phyloP scores from a whole-genome alignment of 208 protist species.

The Naegleria fowleri region DNA sequence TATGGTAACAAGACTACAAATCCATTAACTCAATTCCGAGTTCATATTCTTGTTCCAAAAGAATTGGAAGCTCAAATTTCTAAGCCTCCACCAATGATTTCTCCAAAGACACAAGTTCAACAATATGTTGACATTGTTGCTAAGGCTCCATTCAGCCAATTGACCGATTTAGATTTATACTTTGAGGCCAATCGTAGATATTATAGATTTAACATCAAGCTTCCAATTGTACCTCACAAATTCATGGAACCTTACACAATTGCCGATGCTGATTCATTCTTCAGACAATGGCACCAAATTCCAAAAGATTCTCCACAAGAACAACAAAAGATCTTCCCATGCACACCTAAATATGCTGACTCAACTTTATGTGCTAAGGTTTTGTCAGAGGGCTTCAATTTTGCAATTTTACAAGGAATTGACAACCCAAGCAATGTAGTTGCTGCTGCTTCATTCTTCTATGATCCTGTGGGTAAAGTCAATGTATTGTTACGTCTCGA shows the following conservation, averaged over 20 bases:
- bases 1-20: constrained; percentile 7
- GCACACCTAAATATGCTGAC: neutral
- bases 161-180: neutral
- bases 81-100: constrained; percentile 1
- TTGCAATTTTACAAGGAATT: neutral
- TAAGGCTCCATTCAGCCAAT: neutral
- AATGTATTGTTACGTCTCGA: neutral
- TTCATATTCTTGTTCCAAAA: neutral
- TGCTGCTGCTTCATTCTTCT: neutral
- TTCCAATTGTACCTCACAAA: constrained; percentile 16
- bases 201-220: constrained; percentile 15
- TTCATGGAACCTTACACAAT: neutral
- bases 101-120: neutral
- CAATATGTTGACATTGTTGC: neutral
- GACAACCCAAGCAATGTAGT: constrained; percentile 16
- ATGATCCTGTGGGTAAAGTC: neutral
- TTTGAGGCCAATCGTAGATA: neutral
- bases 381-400: neutral
- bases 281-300: constrained; percentile 13
- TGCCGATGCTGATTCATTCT: neutral
- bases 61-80: neutral
- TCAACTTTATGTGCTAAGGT: neutral
- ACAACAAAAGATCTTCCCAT: neutral
- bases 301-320: neutral
- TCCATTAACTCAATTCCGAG: neutral